Conservation (phyloP, 805 yeast species). For the Saccharomyces jurei region DNA sequence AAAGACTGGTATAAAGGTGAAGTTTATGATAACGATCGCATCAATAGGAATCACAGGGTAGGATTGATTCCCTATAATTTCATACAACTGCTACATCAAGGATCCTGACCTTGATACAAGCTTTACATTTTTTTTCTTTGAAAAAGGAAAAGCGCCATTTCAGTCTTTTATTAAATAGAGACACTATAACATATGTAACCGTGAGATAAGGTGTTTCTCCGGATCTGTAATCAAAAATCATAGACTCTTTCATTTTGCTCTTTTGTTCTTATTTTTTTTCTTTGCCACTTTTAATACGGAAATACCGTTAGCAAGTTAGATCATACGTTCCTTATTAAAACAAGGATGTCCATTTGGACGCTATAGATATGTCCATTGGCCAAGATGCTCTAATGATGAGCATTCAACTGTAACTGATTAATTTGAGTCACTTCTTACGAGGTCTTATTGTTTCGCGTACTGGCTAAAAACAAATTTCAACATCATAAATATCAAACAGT, state of each 20-base stretch:
- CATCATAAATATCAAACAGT: background rate
- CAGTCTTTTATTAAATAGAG: background rate
- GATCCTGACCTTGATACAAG: background rate
- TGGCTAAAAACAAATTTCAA: background rate
- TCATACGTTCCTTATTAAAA: background rate
- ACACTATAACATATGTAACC: background rate
- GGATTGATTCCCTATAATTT: slow-evolving; percentile 26
- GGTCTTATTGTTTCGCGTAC: background rate
- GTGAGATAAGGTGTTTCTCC: background rate
- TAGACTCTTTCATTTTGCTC: background rate
- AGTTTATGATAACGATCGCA: slow-evolving; percentile 23
- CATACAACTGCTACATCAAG: slow-evolving; percentile 9
- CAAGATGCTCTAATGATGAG: background rate
- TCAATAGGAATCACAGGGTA: slow-evolving; percentile 11
- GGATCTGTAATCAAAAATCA: background rate
- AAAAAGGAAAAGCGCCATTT: background rate
- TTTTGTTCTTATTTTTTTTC: background rate
- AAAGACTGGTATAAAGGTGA: slow-evolving; percentile 31
- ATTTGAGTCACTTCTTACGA: background rate
- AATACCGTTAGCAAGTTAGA: background rate
- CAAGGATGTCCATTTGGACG: background rate
- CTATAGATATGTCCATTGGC: background rate
- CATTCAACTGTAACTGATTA: background rate
- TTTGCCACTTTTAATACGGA: too few relatives aligned
- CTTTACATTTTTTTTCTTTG: background rate